A percentile compares a stretch with the other conserved stretches of the same genome.
Conservation (phyloP, 352 stramenopile genomes). For the Thraustochytrium sp. region DNA sequence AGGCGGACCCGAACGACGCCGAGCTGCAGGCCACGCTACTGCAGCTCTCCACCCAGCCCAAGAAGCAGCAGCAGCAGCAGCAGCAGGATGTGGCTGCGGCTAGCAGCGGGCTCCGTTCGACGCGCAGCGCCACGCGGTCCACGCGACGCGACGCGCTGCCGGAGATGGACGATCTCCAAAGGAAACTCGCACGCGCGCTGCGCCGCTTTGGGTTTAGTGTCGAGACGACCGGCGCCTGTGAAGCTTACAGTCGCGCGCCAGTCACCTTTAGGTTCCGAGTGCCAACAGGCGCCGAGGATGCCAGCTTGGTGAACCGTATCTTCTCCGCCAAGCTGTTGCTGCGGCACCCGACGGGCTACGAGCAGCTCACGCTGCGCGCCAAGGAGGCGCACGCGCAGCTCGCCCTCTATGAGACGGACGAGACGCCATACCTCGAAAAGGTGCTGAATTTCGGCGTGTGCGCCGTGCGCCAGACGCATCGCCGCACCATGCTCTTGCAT, state of each 20-base stretch:
- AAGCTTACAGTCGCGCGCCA: not conserved
- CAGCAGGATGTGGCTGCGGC: not conserved
- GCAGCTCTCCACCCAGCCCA: not conserved
- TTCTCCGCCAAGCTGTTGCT: not conserved
- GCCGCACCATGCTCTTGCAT: slow-evolving; percentile 7
- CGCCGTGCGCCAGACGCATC: not conserved
- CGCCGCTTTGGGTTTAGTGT: not conserved
- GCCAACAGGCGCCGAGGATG: too few species aligned
- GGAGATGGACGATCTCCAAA: not conserved
- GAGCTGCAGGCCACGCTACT: not conserved
- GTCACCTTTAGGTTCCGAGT: not conserved
- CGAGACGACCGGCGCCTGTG: not conserved
- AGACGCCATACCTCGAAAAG: not conserved
- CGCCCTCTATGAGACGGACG: slow-evolving; percentile 1
- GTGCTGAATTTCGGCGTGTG: slow-evolving; percentile 11
- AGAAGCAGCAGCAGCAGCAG: not conserved
- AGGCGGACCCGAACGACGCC: slow-evolving; percentile 9
- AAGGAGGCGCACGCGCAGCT: not conserved
- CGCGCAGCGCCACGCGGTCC: too few species aligned
- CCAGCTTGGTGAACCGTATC: too few species aligned
- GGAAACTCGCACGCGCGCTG: not conserved
- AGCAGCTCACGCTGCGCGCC: slow-evolving; percentile 28
- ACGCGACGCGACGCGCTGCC: too few species aligned
- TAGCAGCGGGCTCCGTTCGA: too few species aligned
- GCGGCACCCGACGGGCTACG: slow-evolving; percentile 26